A percentile compares a stretch with the other conserved stretches of the same genome.
Evolutionary conservation across 208 protist genomes (phyloP).

Genomic region (Porcisia deanei): DNA sequence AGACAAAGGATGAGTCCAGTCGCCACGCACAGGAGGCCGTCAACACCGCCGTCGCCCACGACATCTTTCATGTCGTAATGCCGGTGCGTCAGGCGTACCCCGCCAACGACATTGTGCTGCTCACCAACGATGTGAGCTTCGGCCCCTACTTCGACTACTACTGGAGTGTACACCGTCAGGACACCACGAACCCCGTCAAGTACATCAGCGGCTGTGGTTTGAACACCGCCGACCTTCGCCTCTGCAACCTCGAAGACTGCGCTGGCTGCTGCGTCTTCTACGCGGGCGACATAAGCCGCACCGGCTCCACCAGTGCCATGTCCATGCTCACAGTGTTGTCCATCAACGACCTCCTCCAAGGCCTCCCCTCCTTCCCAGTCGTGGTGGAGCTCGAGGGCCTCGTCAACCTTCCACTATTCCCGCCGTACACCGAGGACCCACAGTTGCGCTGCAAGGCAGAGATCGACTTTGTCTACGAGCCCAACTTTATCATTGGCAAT

Average conservation of each 20-base stretch:
- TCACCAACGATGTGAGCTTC: constrained; percentile 76
- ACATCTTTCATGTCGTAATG: constrained; percentile 64
- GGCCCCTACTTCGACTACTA: constrained; percentile 73
- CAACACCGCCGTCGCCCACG: constrained; percentile 55
- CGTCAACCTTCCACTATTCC: constrained; percentile 71
- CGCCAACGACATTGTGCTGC: constrained; percentile 70
- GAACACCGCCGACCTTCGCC: constrained; percentile 65
- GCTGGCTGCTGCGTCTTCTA: constrained; percentile 75
- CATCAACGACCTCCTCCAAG: constrained; percentile 70
- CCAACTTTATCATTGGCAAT: constrained; percentile 86
- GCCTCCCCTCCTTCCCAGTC: constrained; percentile 65
- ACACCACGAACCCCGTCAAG: constrained; percentile 46
- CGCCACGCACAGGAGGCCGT: constrained; percentile 61
- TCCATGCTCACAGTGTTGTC: constrained; percentile 76
- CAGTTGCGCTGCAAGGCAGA: constrained; percentile 63
- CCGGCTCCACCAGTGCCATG: constrained; percentile 77
- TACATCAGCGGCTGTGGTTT: constrained; percentile 75
- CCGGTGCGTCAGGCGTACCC: constrained; percentile 70
- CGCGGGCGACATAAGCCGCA: constrained; percentile 70
- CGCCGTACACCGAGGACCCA: constrained; percentile 64
- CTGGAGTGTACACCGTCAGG: constrained; percentile 40
- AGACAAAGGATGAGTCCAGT: constrained; percentile 54
- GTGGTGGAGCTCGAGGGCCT: constrained; percentile 81
- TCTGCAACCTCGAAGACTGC: constrained; percentile 72
- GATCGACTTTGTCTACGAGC: constrained; percentile 81